Percentiles rank a stretch among this genome's conserved stretches.
These are phyloP conservation scores for Lecanicillium sp. DNA, from an alignment of 2,329 filamentous ascomycete genomes.

Conservation along the genomic window DNA sequence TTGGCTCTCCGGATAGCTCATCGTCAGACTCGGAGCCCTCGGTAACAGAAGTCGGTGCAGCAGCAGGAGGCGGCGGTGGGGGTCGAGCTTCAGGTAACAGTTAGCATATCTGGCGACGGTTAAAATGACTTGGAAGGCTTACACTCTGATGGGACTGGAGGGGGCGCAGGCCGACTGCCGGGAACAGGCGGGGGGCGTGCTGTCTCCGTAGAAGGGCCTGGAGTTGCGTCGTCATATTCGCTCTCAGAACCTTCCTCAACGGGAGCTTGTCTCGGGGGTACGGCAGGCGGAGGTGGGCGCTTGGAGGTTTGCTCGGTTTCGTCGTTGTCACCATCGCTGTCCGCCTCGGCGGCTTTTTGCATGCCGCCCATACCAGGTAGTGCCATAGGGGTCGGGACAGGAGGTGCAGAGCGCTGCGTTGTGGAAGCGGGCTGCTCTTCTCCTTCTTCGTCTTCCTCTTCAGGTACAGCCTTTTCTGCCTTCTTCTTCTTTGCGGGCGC, in stretches of 20 bases:
- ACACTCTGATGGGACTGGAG: conserved; percentile 55
- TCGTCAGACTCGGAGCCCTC: conserved; percentile 84
- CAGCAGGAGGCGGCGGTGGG: conserved; percentile 43
- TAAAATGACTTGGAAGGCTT: conserved; percentile 26
- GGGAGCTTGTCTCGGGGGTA: neutral
- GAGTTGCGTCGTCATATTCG: conserved; percentile 25
- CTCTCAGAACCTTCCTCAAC: conserved; percentile 23
- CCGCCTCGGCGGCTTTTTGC: conserved; percentile 30
- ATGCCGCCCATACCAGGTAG: conserved; percentile 66
- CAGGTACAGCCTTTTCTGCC: conserved; percentile 14
- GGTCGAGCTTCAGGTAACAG: conserved; percentile 48
- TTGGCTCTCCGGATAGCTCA: conserved; percentile 58
- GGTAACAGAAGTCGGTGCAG: conserved; percentile 55
- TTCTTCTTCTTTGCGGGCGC: conserved; percentile 48
- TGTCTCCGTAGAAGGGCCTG: conserved; percentile 21
- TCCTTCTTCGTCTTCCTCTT: conserved; percentile 36
- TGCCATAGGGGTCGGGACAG: conserved; percentile 53
- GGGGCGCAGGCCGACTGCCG: conserved; percentile 44
- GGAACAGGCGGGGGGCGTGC: conserved; percentile 39
- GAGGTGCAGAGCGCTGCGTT: conserved; percentile 38
- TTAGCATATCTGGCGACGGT: conserved; percentile 18
- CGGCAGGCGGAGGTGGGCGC: conserved; percentile 1
- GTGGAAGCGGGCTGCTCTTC: too few relatives aligned
- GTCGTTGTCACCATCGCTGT: conserved; percentile 12
- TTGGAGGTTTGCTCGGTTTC: conserved; percentile 8